Conservation (phyloP, 2,329 filamentous ascomycete genomes). For the Geoglossum cookeanum region DNA sequence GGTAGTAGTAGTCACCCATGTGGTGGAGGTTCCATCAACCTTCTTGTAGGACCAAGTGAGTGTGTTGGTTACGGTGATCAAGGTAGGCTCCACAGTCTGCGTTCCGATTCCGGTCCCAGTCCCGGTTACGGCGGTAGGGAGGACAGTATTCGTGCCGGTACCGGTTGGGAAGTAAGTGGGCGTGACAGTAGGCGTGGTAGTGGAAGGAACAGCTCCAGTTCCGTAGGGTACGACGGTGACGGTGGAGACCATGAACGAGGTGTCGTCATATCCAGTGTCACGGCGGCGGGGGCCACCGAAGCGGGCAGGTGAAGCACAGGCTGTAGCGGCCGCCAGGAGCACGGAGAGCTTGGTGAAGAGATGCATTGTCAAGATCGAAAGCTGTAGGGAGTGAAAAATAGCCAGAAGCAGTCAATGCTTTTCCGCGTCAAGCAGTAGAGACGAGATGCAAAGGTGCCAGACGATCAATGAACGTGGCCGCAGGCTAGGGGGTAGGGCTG, state of each 20-base stretch:
- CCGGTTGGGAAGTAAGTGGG: neutral
- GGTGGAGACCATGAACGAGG: neutral
- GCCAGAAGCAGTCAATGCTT: neutral
- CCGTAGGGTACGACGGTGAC: no score
- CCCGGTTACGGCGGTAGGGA: neutral
- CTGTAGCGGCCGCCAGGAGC: neutral
- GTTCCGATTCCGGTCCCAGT: neutral
- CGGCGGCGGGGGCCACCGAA: neutral
- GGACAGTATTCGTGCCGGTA: neutral
- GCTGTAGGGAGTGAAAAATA: neutral
- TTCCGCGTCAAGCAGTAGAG: neutral
- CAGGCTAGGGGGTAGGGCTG: neutral
- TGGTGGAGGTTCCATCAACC: slow-evolving; percentile 16
- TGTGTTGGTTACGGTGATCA: slow-evolving; percentile 13
- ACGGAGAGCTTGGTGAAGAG: neutral
- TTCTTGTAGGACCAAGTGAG: slow-evolving; percentile 19
- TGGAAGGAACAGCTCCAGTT: no score
- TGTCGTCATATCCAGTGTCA: neutral
- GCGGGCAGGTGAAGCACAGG: neutral
- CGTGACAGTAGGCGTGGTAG: neutral
- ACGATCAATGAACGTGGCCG: neutral
- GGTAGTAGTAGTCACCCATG: slow-evolving; percentile 18
- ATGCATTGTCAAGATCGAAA: neutral
- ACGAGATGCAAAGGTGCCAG: neutral
- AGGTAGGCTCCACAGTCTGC: neutral